Conservation (phyloP, 371 early-diverging fungal species). For the Gilbertella persicaria region DNA sequence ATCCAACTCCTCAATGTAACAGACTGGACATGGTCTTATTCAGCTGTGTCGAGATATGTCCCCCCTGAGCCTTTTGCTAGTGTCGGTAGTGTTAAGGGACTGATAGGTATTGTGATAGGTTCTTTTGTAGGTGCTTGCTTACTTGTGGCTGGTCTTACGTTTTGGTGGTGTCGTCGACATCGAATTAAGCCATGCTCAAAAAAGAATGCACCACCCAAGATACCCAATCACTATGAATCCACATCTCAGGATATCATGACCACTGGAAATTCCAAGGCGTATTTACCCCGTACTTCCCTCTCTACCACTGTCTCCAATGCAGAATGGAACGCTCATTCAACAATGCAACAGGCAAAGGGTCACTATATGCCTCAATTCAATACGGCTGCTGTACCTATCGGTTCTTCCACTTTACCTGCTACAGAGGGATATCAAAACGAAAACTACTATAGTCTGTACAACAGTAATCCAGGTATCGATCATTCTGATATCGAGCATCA, state of each 20-base stretch:
- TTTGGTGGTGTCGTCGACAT: slow-evolving; percentile 9
- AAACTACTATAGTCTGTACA: neutral
- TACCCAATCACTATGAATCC: neutral
- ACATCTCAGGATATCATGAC: neutral
- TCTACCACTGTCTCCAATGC: no score
- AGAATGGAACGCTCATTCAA: no score
- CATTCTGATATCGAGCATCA: neutral
- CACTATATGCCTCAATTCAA: no score
- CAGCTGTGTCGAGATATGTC: neutral
- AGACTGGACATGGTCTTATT: slow-evolving; percentile 21
- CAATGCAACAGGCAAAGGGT: no score
- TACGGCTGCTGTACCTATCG: no score
- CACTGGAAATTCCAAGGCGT: no score
- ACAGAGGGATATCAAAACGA: no score
- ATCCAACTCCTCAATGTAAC: slow-evolving; percentile 29
- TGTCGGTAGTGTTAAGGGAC: slow-evolving; percentile 21
- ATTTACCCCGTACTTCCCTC: no score
- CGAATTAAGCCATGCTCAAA: slow-evolving; percentile 3
- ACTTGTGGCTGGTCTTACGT: neutral
- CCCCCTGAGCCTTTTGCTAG: slow-evolving; percentile 1
- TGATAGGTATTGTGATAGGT: slow-evolving; percentile 22
- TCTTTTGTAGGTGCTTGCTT: slow-evolving; percentile 2
- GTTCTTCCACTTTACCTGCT: no score
- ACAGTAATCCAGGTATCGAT: neutral
- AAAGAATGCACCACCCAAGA: neutral